phyloP scores from a whole-genome alignment of 257 asterid species.

The Knoxia roxburghii region DNA sequence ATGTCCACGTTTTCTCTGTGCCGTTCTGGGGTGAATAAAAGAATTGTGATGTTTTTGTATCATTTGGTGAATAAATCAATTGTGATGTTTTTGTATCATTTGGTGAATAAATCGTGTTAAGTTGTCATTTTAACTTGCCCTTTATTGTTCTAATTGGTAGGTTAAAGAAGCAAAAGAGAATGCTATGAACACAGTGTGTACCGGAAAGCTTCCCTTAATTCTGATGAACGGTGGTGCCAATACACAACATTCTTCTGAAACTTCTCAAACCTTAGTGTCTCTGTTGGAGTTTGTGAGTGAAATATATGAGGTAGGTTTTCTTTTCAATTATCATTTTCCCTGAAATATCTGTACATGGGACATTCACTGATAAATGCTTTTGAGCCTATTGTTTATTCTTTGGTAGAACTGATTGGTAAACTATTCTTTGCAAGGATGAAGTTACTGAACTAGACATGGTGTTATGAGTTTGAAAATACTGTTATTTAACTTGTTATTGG shows the following conservation, averaged over 20 bases:
- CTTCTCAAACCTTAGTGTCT: slow-evolving; percentile 69
- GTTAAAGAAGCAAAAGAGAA: slow-evolving; percentile 90
- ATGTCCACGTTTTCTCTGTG: too few species aligned
- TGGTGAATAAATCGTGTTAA: too few species aligned
- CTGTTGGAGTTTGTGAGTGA: slow-evolving; percentile 92
- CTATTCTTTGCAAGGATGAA: neutral
- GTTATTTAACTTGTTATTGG: neutral
- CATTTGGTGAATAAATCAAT: too few species aligned
- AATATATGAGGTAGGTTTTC: slow-evolving; percentile 70
- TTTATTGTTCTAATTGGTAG: slow-evolving; percentile 27
- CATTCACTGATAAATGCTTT: neutral
- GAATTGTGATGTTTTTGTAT: too few species aligned
- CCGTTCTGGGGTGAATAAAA: too few species aligned
- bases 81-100: too few species aligned
- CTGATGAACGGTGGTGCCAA: slow-evolving; percentile 45
- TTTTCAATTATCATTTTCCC: slow-evolving; percentile 15
- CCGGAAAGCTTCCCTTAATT: slow-evolving; percentile 45
- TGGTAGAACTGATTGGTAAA: neutral
- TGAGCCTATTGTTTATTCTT: neutral
- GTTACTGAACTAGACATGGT: neutral
- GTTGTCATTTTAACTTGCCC: neutral
- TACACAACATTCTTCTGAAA: slow-evolving; percentile 47
- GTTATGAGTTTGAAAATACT: neutral
- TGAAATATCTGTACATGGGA: neutral
- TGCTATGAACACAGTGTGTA: slow-evolving; percentile 79